Evolutionary conservation across 2,329 filamentous ascomycete genomes (phyloP).

Genomic region (Calonectria pauciramosa): DNA sequence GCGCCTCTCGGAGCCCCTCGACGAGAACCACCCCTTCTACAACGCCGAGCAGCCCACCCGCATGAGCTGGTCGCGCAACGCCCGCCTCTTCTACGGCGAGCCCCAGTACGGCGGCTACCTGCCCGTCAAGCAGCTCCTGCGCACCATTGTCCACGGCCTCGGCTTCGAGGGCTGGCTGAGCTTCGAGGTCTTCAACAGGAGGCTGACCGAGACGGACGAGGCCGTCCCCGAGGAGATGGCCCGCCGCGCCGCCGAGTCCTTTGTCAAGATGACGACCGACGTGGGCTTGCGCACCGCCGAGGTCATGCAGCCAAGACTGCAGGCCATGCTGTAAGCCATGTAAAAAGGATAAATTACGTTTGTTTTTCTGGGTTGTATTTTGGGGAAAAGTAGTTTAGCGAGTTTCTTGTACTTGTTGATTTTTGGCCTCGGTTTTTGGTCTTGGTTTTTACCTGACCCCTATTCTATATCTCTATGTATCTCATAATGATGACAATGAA

Average conservation of each 20-base stretch:
- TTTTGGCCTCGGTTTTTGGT: no score
- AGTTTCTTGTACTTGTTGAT: neutral
- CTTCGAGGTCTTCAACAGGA: conserved; percentile 74
- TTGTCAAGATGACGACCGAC: conserved; percentile 59
- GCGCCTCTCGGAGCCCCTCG: conserved; percentile 71
- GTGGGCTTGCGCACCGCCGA: conserved; percentile 48
- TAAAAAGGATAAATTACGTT: neutral
- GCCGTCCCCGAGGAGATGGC: conserved; percentile 71
- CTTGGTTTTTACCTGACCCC: neutral
- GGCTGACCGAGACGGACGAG: conserved; percentile 65
- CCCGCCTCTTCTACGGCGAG: conserved; percentile 71
- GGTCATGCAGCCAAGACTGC: conserved; percentile 43
- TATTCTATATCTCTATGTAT: neutral
- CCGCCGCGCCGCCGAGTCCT: conserved; percentile 67
- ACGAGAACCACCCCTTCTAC: conserved; percentile 56
- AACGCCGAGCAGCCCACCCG: conserved; percentile 56
- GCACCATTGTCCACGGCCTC: conserved; percentile 72
- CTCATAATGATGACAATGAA: conserved; percentile 8
- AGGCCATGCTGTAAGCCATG: conserved; percentile 50
- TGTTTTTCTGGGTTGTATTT: neutral
- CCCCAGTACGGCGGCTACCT: conserved; percentile 74
- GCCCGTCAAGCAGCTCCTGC: conserved; percentile 72
- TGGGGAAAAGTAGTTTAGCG: conserved; percentile 4
- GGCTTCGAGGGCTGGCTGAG: conserved; percentile 79
- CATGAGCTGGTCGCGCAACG: conserved; percentile 86